A percentile compares a stretch with the other conserved stretches of the same genome.
phyloP scores from a whole-genome alignment of 768 basidiomycete genomes.

The Termitomyces sp. region DNA sequence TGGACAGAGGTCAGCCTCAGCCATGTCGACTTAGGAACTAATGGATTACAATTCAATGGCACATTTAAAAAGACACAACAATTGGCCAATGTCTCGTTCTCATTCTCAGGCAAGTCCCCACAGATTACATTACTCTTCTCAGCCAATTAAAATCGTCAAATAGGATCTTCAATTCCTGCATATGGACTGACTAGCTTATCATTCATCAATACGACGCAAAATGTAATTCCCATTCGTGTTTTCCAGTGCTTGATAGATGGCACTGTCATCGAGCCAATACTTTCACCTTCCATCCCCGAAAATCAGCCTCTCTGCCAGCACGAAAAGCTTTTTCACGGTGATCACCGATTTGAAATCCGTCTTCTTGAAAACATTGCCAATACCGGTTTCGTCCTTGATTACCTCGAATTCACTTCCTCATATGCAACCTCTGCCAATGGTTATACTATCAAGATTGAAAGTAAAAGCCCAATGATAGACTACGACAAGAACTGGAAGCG shows the following conservation, averaged over 20 bases:
- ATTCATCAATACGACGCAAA: no score
- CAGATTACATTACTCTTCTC: not conserved
- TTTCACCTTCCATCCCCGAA: no score
- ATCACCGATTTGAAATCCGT: not conserved
- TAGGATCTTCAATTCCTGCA: conserved; percentile 1
- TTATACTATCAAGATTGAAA: not conserved
- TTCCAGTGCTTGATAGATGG: not conserved
- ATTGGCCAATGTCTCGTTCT: not conserved
- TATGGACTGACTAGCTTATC: not conserved
- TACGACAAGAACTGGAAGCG: not conserved
- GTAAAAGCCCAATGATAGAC: not conserved
- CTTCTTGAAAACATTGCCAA: not conserved
- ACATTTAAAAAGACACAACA: not conserved
- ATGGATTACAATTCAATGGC: not conserved
- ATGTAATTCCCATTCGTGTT: no score
- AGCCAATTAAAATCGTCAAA: not conserved
- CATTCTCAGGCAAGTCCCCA: not conserved
- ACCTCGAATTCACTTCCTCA: conserved; percentile 4
- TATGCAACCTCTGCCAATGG: not conserved
- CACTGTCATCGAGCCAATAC: no score
- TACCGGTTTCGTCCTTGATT: not conserved
- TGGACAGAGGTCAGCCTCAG: not conserved
- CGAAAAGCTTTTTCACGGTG: not conserved
- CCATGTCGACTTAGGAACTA: no score
- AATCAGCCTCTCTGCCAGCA: not conserved